A percentile compares a stretch with the other conserved stretches of the same genome.
Evolutionary conservation across 139 green algal species (phyloP).

Genomic region (Gonium pectorale): DNA sequence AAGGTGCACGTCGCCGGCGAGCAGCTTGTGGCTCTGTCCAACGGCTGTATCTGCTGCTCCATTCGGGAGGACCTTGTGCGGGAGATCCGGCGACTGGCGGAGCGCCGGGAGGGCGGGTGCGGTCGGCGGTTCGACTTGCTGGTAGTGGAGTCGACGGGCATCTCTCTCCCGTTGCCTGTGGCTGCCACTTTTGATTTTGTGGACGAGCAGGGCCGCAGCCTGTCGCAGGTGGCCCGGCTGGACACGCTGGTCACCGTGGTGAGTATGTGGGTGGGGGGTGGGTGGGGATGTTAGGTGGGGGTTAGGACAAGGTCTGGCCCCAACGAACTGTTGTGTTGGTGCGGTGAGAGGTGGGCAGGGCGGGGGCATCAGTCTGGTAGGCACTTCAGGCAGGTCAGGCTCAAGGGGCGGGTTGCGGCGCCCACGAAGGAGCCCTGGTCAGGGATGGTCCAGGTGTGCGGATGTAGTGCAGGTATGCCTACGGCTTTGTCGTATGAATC

Average conservation of each 20-base stretch:
- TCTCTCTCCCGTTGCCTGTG: constrained; percentile 82
- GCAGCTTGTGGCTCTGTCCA: constrained; percentile 73
- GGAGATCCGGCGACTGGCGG: constrained; percentile 47
- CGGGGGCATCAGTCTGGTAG: too few relatives aligned
- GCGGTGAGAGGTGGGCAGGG: too few relatives aligned
- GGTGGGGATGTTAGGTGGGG: too few relatives aligned
- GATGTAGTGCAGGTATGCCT: too few relatives aligned
- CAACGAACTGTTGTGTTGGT: too few relatives aligned
- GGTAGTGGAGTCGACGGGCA: constrained; percentile 87
- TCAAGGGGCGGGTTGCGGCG: too few relatives aligned
- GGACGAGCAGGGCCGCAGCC: constrained; percentile 16
- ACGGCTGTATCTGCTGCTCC: constrained; percentile 76
- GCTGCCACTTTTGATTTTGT: constrained; percentile 69
- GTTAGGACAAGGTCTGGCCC: too few relatives aligned
- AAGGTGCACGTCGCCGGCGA: constrained; percentile 35
- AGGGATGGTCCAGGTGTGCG: too few relatives aligned
- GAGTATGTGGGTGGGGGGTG: not conserved
- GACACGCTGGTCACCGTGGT: constrained; percentile 66
- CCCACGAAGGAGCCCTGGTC: too few relatives aligned
- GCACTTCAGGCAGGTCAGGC: too few relatives aligned
- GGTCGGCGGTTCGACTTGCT: constrained; percentile 78
- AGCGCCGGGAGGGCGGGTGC: not conserved
- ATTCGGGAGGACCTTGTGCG: constrained; percentile 65
- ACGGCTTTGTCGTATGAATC: too few relatives aligned
- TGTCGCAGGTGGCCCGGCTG: constrained; percentile 53